Conservation (phyloP, 2,329 filamentous ascomycete species). For the Ophiostoma montium region DNA sequence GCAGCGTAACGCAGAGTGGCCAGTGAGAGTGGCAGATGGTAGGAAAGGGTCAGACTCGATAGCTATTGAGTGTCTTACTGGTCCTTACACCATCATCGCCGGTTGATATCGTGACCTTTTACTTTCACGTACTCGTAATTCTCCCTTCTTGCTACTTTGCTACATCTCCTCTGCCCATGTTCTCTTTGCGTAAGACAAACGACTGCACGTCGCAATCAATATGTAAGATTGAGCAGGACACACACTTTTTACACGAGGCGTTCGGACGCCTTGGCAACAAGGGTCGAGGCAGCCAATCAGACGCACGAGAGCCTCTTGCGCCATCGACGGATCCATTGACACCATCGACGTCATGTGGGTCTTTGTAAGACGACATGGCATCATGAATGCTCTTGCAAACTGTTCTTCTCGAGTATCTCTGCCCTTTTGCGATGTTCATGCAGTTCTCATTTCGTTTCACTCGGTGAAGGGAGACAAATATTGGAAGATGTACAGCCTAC, state of each 20-base stretch:
- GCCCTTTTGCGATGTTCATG: too few species aligned
- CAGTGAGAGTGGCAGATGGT: not conserved
- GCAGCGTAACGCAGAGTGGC: not conserved
- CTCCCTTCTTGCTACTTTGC: not conserved
- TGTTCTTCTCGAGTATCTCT: too few species aligned
- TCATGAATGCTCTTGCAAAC: not conserved
- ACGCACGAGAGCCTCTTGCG: constrained; percentile 5
- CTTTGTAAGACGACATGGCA: not conserved
- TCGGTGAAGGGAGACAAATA: too few species aligned
- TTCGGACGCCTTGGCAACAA: not conserved
- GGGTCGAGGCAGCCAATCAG: constrained; percentile 12
- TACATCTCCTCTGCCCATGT: not conserved
- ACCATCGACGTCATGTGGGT: constrained; percentile 11
- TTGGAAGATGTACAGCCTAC: too few species aligned
- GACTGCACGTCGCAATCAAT: not conserved
- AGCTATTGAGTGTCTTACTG: not conserved
- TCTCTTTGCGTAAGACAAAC: not conserved
- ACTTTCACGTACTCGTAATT: too few species aligned
- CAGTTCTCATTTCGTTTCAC: not conserved
- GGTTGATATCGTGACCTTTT: too few species aligned
- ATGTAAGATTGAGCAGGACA: not conserved
- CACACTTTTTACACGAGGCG: not conserved
- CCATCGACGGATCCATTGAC: constrained; percentile 13
- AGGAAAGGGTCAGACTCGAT: too few species aligned
- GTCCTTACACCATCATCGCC: too few species aligned